A percentile compares a stretch with the other conserved stretches of the same genome.
Evolutionary conservation across 176 grass and related monocot species (phyloP).

Genomic region (Echinochloa phyllopogon): DNA sequence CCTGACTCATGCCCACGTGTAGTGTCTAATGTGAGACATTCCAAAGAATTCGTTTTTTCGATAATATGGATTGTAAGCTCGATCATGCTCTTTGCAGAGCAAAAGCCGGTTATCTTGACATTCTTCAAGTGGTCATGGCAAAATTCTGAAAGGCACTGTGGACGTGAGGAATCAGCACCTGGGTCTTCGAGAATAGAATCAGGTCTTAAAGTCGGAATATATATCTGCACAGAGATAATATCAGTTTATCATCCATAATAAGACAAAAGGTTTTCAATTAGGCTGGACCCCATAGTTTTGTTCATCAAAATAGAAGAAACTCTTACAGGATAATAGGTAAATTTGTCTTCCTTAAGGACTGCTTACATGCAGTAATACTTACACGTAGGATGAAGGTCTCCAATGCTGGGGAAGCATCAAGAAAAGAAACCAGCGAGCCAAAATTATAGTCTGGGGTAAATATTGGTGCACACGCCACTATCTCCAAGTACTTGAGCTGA

Average conservation of each 20-base stretch:
- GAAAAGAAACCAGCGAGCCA: no score
- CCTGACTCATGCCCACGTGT: background rate
- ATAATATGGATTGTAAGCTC: slow-evolving; percentile 8
- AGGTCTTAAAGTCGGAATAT: background rate
- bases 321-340: background rate
- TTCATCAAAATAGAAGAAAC: background rate
- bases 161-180: background rate
- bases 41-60: background rate
- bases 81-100: no score
- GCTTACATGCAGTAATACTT: background rate
- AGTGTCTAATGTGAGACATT: slow-evolving; percentile 20
- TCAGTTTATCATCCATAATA: background rate
- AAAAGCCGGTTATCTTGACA: background rate
- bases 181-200: background rate
- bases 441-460: no score
- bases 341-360: background rate
- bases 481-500: no score
- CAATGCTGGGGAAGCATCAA: background rate
- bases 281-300: background rate
- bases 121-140: background rate
- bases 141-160: background rate
- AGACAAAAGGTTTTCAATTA: background rate
- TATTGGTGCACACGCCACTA: no score
- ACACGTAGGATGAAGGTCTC: slow-evolving; percentile 12
- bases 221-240: no score